Base-by-base conservation (phyloP, 768 basidiomycete genomes). In the Trametes gibbosa region DNA sequence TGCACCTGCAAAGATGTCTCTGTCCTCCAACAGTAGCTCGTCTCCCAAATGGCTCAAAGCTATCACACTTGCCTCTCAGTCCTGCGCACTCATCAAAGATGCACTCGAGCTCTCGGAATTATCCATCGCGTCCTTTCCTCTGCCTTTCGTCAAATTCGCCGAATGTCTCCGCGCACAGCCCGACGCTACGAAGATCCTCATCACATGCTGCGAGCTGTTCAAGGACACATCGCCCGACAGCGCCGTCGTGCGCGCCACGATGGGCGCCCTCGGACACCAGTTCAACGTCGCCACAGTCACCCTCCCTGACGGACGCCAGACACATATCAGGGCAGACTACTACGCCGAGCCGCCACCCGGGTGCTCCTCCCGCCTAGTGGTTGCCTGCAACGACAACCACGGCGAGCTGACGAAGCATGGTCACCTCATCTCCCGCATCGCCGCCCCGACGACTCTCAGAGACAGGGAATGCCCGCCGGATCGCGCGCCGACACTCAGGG, bases 261-360 rank as follows among this genome's bases (percentile, higher is more conserved):
- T 25, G 12, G 50, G 50, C 9, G 2, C 52, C n/a, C 23, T 58
- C 16, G 57, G 57, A 0, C 57, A 58, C 35, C 57, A 58, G 24
- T 58, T 39, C 57, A 46, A 35, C 50, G 25, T 58, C 50, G 50
- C 29, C 21, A 43, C 48, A 0, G 35, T 58, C 41, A 48, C 50
- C 48, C 41, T 43, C 21, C 49, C 48, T 6, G 32, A 43, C 41
- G 48, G 32, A 5, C 50, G 42, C 17, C 29, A 29, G 13, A 45
- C 52, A 3, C 52, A 53, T 42, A 34, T 48, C 39, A 21, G 47
- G 13, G 47, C 39, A 27, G 47, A 42, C 39, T 50, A 39, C 46
- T 48, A 21, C 47, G 47, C 55, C 25, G 16, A 35, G n/a, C 56
- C 48, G 16, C 40, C 39, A 13, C 46, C 19, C 25, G 48, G 35